Conservation (phyloP, 805 yeast genomes). For the Starmerella gropengiesseri region DNA sequence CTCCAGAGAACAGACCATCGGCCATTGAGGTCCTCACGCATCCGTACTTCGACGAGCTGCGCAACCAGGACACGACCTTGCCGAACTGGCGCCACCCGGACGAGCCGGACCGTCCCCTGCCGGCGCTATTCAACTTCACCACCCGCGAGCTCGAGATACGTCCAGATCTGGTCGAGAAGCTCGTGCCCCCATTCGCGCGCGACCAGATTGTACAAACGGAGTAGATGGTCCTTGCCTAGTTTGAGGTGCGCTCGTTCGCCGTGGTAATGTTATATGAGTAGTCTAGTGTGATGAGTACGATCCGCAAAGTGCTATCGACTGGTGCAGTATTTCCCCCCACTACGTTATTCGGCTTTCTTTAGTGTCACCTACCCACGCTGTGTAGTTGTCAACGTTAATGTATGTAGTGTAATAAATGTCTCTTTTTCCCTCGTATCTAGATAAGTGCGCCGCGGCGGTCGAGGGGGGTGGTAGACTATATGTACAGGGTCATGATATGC, state of each 20-base stretch:
- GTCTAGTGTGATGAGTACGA: background rate
- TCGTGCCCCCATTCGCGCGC: constrained; percentile 28
- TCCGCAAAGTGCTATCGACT: background rate
- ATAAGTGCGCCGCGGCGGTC: too few species aligned
- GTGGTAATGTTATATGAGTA: background rate
- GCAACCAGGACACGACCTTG: constrained; percentile 37
- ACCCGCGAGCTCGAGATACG: constrained; percentile 44
- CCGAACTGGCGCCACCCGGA: constrained; percentile 46
- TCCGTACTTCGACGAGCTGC: constrained; percentile 78
- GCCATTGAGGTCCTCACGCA: constrained; percentile 79
- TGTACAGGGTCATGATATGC: too few species aligned
- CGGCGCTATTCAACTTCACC: constrained; percentile 68
- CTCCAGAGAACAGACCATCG: constrained; percentile 71
- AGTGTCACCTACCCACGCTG: background rate
- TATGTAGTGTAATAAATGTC: too few species aligned
- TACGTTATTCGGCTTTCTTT: background rate
- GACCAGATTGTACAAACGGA: background rate
- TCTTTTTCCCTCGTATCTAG: too few species aligned
- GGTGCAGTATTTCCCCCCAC: background rate
- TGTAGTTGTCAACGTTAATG: background rate
- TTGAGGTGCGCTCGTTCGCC: background rate
- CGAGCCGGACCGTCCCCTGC: constrained; percentile 63
- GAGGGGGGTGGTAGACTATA: too few species aligned
- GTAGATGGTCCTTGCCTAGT: too few species aligned
- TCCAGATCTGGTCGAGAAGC: constrained; percentile 33